A percentile compares a stretch with the other conserved stretches of the same genome.
Conservation (phyloP, 2,329 filamentous ascomycete species). For the Xylogone sp. region DNA sequence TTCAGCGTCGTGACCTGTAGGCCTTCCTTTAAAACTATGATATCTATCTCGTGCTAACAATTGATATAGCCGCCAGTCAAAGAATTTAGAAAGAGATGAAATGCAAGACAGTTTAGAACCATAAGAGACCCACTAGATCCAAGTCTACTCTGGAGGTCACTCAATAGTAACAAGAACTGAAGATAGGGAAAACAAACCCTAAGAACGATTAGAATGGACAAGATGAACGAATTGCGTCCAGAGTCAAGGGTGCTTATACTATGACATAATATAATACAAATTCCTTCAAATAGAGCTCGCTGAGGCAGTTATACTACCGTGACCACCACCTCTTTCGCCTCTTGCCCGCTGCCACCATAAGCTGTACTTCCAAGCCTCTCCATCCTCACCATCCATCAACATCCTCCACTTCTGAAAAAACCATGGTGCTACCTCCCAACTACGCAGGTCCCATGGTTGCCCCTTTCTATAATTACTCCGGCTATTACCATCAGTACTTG, state of each 20-base stretch:
- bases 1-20: constrained; percentile 17
- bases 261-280: background rate
- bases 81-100: background rate
- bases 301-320: too few species aligned
- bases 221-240: too few species aligned
- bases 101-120: too few species aligned
- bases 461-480: constrained; percentile 4
- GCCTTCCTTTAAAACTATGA: background rate
- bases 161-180: too few species aligned
- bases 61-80: background rate
- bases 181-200: too few species aligned
- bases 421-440: constrained; percentile 23
- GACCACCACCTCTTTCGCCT: background rate
- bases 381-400: constrained; percentile 4
- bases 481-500: background rate
- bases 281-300: too few species aligned
- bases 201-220: too few species aligned
- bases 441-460: constrained; percentile 31
- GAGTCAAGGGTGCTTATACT: too few species aligned
- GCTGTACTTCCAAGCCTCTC: constrained; percentile 7
- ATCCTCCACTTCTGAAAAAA: constrained; percentile 28
- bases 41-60: background rate
- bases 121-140: too few species aligned
- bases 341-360: constrained; percentile 11
- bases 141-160: too few species aligned